Conservation (phyloP, 768 basidiomycete genomes). For the Leccinum incarnatum region DNA sequence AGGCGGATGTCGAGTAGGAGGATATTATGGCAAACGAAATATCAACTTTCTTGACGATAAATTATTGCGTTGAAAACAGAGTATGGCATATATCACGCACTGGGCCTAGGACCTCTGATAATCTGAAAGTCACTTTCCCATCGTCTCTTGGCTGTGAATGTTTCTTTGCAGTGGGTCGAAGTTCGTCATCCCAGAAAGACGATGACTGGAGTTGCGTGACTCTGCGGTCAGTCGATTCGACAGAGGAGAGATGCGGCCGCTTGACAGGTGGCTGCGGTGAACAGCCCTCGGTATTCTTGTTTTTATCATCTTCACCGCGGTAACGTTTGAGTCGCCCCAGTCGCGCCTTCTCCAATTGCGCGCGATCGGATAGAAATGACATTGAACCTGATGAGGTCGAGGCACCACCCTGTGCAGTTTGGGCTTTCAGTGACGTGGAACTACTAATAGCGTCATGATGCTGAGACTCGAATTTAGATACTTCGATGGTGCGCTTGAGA, state of each 20-base stretch:
- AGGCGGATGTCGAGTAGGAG: slow-evolving; percentile 62
- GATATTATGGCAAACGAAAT: slow-evolving; percentile 76
- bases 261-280: slow-evolving; percentile 43
- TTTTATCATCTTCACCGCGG: slow-evolving; percentile 34
- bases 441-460: not conserved
- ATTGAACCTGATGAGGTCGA: slow-evolving; percentile 1
- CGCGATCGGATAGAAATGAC: slow-evolving; percentile 65
- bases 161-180: slow-evolving; percentile 70
- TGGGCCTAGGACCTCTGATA: slow-evolving; percentile 70
- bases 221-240: slow-evolving; percentile 19
- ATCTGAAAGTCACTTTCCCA: slow-evolving; percentile 60
- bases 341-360: slow-evolving; percentile 75
- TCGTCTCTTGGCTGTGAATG: slow-evolving; percentile 59
- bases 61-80: slow-evolving; percentile 10
- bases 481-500: slow-evolving; percentile 45
- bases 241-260: slow-evolving; percentile 47
- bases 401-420: not conserved
- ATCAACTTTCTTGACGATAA: slow-evolving; percentile 53
- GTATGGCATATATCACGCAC: slow-evolving; percentile 40
- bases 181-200: slow-evolving; percentile 69
- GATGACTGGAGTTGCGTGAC: slow-evolving; percentile 31
- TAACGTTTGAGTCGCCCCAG: slow-evolving; percentile 66
- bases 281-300: slow-evolving; percentile 18
- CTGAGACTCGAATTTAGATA: slow-evolving; percentile 38
- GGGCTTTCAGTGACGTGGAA: not conserved